Conservation (phyloP, 176 grass and related monocot genomes). For the Oryza australiensis region DNA sequence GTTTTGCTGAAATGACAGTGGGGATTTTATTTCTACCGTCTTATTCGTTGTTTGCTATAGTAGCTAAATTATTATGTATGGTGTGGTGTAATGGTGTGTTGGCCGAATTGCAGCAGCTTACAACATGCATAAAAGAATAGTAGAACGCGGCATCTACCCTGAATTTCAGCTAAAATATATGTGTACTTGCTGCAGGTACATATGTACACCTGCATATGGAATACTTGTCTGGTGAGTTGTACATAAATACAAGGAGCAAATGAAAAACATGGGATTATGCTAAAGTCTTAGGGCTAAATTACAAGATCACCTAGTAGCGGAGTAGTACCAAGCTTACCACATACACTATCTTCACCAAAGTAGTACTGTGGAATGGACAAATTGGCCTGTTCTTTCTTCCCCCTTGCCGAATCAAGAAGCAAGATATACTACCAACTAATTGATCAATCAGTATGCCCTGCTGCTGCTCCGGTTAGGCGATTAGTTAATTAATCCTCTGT, state of each 20-base stretch:
- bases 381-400: background rate
- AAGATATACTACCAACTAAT: background rate
- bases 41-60: background rate
- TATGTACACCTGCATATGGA: background rate
- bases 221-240: background rate
- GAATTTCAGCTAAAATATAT: background rate
- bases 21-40: background rate
- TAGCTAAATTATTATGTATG: background rate
- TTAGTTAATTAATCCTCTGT: constrained; percentile 5
- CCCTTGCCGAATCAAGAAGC: constrained; percentile 43
- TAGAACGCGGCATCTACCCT: background rate
- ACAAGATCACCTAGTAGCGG: background rate
- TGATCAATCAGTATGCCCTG: background rate
- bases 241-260: background rate
- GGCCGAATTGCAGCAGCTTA: background rate
- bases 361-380: constrained; percentile 16
- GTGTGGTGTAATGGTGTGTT: background rate
- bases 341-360: background rate
- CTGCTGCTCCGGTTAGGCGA: background rate
- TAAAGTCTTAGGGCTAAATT: background rate
- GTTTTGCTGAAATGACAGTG: background rate
- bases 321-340: background rate
- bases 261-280: background rate
- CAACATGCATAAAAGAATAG: background rate
- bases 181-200: background rate